A percentile compares a stretch with the other conserved stretches of the same genome.
Evolutionary conservation across 2,329 filamentous ascomycete species (phyloP).

Genomic region (Lecanoromycetidae sp.): DNA sequence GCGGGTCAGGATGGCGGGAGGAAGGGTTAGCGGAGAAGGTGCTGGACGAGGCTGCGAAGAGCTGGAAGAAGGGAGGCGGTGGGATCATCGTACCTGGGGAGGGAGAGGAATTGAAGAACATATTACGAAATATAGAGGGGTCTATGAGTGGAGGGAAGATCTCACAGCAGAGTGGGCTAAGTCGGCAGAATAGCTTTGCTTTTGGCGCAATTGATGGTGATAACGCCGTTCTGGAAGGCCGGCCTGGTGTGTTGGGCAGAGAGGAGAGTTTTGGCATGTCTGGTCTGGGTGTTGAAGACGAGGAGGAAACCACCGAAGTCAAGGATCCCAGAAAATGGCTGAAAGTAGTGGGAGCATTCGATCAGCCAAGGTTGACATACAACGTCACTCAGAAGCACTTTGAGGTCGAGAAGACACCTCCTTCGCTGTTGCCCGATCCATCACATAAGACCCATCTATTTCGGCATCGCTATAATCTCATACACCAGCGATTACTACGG

Average conservation of each 20-base stretch:
- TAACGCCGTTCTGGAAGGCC: constrained; percentile 4
- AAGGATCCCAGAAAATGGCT: constrained; percentile 69
- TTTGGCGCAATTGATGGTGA: constrained; percentile 30
- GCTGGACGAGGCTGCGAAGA: constrained; percentile 77
- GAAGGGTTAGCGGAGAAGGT: constrained; percentile 87
- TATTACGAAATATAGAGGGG: constrained; percentile 71
- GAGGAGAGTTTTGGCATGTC: constrained; percentile 53
- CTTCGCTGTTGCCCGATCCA: constrained; percentile 62
- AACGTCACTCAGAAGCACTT: constrained; percentile 59
- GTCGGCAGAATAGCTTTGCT: constrained; percentile 52
- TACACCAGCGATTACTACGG: constrained; percentile 80
- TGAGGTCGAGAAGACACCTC: constrained; percentile 55
- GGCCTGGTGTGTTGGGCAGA: constrained; percentile 34
- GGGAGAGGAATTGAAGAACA: constrained; percentile 62
- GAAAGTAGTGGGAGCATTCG: constrained; percentile 69
- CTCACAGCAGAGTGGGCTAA: constrained; percentile 42
- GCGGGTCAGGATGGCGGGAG: constrained; percentile 91
- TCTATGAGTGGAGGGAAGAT: constrained; percentile 80
- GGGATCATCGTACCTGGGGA: constrained; percentile 83
- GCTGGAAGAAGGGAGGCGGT: constrained; percentile 82
- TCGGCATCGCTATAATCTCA: constrained; percentile 79
- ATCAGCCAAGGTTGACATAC: constrained; percentile 54
- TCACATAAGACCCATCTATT: constrained; percentile 76
- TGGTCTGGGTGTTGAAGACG: constrained; percentile 41
- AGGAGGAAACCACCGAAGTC: constrained; percentile 34